phyloP scores from a whole-genome alignment of 2,329 filamentous ascomycete genomes.

The Diaporthe citri region DNA sequence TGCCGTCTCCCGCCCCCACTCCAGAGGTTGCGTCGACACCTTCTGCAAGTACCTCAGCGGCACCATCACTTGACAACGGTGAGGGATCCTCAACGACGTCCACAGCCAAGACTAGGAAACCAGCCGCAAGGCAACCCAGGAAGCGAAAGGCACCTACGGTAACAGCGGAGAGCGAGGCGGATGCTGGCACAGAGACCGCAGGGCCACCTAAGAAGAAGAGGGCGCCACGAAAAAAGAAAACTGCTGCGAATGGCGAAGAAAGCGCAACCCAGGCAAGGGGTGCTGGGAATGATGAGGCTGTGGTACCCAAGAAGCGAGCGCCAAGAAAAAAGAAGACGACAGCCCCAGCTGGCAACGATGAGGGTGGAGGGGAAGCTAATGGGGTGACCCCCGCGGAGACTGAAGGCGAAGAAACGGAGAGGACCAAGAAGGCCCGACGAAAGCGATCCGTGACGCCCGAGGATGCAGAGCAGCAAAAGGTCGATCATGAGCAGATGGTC shows the following conservation, averaged over 20 bases:
- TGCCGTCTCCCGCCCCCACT: conserved; percentile 4
- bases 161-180: conserved; percentile 38
- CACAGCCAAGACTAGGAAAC: conserved; percentile 23
- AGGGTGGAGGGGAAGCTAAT: conserved; percentile 3
- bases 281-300: conserved; percentile 40
- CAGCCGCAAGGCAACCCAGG: conserved; percentile 38
- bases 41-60: neutral
- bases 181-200: conserved; percentile 24
- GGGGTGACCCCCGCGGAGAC: conserved; percentile 41
- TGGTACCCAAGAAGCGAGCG: conserved; percentile 40
- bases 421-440: conserved; percentile 45
- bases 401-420: conserved; percentile 42
- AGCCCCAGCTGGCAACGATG: neutral
- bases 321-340: conserved; percentile 37
- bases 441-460: conserved; percentile 70
- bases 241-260: conserved; percentile 35
- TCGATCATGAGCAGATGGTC: conserved; percentile 75
- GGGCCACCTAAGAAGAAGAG: conserved; percentile 43
- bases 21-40: neutral
- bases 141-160: conserved; percentile 42
- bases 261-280: conserved; percentile 36
- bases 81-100: conserved; percentile 27
- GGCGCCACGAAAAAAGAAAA: conserved; percentile 41
- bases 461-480: conserved; percentile 70
- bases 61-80: conserved; percentile 27